Evolutionary conservation across 768 basidiomycete species (phyloP), one percentile per base, ranked within the genome.

Genomic region (Psilocybe cyanescens): DNA sequence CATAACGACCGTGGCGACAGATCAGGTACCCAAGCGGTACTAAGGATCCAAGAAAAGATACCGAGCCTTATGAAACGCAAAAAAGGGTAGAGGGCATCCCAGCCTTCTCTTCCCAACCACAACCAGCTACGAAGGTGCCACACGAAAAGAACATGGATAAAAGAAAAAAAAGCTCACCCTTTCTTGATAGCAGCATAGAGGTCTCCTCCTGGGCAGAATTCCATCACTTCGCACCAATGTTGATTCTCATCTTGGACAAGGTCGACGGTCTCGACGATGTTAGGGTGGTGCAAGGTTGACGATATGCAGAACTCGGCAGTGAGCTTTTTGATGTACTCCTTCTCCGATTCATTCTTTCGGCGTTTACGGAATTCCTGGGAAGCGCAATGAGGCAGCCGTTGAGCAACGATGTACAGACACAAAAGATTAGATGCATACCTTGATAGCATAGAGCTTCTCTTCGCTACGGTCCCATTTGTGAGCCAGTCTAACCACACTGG

Each of bases 151-250:
- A 12, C 57, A 55, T 37, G 37, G 24, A 49, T 37, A 11, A 8
- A 28, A 51, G 55, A 57, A 52, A 49, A 57, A 57, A 47, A 8
- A 7, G 73, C 79, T 69, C 72, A 80, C 80, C 97, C 97, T 75
- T 94, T 95, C 86, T 98, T 98, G 79, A 99, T 99, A 39, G 95
- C 97, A 29, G 96, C 96, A 73, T 99, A 99, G 37, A 99, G 82
- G 78, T 99, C 97, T 2, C 97, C 97, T 47, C 97, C 97, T 3
- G 95, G 95, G 71, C 97, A 99, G 73, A 95, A 99, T 75, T 99
- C 97, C 97, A 99, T 99, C 49, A 99, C 97, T 74, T 99, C 97
- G 72, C 97, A 99, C 97, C 97, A 99, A 71, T 95, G 89, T 64
- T 94, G 89, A 64, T 79, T 86, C 77, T 99, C 97, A 75, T 99